These are phyloP conservation scores for Colletotrichum ledebouriae DNA, from an alignment of 2,329 filamentous ascomycete genomes.

Conservation along the genomic window DNA sequence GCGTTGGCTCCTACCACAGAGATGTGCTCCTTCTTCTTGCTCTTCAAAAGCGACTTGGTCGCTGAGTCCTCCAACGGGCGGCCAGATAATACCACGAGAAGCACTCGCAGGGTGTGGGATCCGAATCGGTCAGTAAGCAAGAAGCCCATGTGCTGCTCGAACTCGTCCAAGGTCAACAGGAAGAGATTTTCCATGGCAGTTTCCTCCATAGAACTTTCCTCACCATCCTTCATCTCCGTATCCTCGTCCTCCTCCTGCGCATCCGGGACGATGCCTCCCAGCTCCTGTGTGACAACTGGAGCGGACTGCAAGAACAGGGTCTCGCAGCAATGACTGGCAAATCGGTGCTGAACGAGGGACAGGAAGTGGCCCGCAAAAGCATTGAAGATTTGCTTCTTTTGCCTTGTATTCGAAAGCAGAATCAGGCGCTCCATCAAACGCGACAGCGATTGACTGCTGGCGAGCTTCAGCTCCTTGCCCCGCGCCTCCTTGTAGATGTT, in stretches of 20 bases:
- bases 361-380: conserved; percentile 90
- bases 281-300: conserved; percentile 81
- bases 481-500: conserved; percentile 89
- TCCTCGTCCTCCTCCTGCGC: conserved; percentile 58
- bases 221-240: conserved; percentile 57
- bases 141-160: conserved; percentile 87
- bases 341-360: conserved; percentile 92
- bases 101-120: conserved; percentile 88
- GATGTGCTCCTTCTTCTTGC: conserved; percentile 91
- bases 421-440: conserved; percentile 93
- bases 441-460: conserved; percentile 95
- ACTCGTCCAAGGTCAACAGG: conserved; percentile 84
- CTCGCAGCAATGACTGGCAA: conserved; percentile 97
- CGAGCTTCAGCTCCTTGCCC: conserved; percentile 95
- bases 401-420: conserved; percentile 79
- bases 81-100: conserved; percentile 88
- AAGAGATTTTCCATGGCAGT: conserved; percentile 87
- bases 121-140: conserved; percentile 90
- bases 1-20: conserved; percentile 69
- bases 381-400: conserved; percentile 89
- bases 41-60: conserved; percentile 83
- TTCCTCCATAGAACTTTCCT: conserved; percentile 59
- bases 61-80: conserved; percentile 79
- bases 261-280: conserved; percentile 61
- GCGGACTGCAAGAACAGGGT: conserved; percentile 89